Percentiles rank a stretch among this genome's conserved stretches.
phyloP scores from a whole-genome alignment of 78 protist genomes.

The slime mould (Dictyostelium discoideum) region DNA sequence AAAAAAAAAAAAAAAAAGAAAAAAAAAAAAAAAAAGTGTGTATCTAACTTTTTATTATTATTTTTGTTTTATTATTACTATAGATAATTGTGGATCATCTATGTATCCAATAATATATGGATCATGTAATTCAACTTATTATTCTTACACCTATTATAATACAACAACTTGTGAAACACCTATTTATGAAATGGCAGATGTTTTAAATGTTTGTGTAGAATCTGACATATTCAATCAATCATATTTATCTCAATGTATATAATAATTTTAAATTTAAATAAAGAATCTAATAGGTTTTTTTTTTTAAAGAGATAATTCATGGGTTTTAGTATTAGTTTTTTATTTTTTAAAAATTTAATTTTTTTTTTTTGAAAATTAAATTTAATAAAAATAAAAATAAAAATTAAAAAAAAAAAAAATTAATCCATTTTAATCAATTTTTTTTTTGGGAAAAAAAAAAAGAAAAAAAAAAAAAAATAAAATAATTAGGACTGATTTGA shows the following conservation, averaged over 20 bases:
- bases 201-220: background rate
- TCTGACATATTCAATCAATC: background rate
- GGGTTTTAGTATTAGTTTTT: no score
- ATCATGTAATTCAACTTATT: slow-evolving; percentile 3
- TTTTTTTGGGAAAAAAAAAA: no score
- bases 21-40: background rate
- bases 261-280: background rate
- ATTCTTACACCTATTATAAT: background rate
- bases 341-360: no score
- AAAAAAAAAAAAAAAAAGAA: no score
- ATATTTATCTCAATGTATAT: background rate
- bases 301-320: no score
- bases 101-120: slow-evolving; percentile 1
- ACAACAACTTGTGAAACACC: background rate
- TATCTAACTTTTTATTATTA: background rate
- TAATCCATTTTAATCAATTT: no score
- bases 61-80: no score
- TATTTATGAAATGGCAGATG: background rate
- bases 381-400: no score
- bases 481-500: no score
- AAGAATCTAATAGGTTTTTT: background rate
- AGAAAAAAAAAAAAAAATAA: no score
- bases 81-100: background rate
- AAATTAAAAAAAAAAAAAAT: no score
- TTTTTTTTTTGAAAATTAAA: no score